These are phyloP conservation scores for Blumeria hordei DNA, from an alignment of 2,329 filamentous ascomycete species.

Conservation along the genomic window DNA sequence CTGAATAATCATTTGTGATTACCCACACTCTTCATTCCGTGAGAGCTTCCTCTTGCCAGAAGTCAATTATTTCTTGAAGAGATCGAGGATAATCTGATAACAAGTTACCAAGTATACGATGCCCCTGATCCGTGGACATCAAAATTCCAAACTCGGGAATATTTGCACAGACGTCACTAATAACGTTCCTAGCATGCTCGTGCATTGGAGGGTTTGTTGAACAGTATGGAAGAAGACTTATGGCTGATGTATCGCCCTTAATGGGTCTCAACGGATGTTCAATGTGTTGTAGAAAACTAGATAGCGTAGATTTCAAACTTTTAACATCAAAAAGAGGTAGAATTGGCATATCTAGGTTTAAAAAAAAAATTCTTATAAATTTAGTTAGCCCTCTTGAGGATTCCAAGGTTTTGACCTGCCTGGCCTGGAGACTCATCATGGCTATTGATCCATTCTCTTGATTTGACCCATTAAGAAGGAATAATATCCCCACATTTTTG, in stretches of 20 bases:
- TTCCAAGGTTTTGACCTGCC: constrained; percentile 5
- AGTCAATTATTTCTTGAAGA: constrained; percentile 11
- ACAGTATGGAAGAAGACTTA: constrained; percentile 12
- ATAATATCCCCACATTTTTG: constrained; percentile 13
- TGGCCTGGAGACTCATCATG: constrained; percentile 13
- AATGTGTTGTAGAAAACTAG: constrained; percentile 11
- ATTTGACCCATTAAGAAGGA: constrained; percentile 11
- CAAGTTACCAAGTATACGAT: constrained; percentile 7
- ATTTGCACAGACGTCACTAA: constrained; percentile 13
- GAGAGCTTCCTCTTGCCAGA: constrained; percentile 13
- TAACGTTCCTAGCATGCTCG: constrained; percentile 14
- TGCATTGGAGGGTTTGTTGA: constrained; percentile 9
- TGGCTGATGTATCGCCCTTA: constrained; percentile 4
- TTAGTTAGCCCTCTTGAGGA: constrained; percentile 1
- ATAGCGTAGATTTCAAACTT: constrained; percentile 8
- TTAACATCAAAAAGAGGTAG: constrained; percentile 9
- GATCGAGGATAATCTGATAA: constrained; percentile 6
- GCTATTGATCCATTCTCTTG: constrained; percentile 7
- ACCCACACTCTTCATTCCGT: constrained; percentile 4
- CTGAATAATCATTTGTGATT: background rate
- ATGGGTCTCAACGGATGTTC: background rate
- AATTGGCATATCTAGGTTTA: constrained; percentile 12
- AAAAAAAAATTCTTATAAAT: constrained; percentile 7
- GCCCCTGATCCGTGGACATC: constrained; percentile 9
- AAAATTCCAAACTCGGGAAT: constrained; percentile 10